Evolutionary conservation across 2,329 filamentous ascomycete species (phyloP), one percentile per base, ranked within the genome.

Genomic region (Akanthomyces dipterigenus): DNA sequence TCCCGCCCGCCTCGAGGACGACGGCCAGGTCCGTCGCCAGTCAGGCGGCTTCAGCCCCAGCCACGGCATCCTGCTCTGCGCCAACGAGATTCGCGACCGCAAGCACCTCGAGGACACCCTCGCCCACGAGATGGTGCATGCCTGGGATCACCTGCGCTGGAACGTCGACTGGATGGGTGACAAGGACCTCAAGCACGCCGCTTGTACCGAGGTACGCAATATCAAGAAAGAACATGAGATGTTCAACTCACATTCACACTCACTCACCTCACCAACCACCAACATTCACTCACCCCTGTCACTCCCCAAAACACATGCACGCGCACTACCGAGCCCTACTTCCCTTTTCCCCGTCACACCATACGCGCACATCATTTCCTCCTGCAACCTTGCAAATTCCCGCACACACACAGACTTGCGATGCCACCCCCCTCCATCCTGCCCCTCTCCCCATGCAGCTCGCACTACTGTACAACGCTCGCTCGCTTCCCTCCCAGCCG

Each of bases 91-190:
- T 71, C 81, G 88, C 63, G 87, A 91, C 71, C 80, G 86, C 62
- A 87, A 87, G 36, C 91, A 96, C 72, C 75, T 96, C 67, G 95
- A 99, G 77, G 95, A 99, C 73, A 96, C 93, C 12, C 79, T 99
- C 70, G 88, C 93, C 31, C 95, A 99, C 75, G 95, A 99, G 78
- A 96, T 99, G 91, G 89, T 99, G 58, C 95, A 99, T 74, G 93
- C 93, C 1, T 98, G 92, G 81, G 95, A 99, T 73, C 89, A 96
- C 73, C 71, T 98, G 67, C 80, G 93, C 65, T 99, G 91, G 80
- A 95, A 96, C 75, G 87, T 97, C 49, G 88, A 98, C 71, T 90
- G 89, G 78, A 75, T 78, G n/a, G 85, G 81, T 5, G 79, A 82
- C 67, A 90, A 78, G 78, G 80, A 91, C 72, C 73, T 99, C 75